phyloP scores from a whole-genome alignment of 495 filamentous ascomycete species.

The Amniculicola lignicola region DNA sequence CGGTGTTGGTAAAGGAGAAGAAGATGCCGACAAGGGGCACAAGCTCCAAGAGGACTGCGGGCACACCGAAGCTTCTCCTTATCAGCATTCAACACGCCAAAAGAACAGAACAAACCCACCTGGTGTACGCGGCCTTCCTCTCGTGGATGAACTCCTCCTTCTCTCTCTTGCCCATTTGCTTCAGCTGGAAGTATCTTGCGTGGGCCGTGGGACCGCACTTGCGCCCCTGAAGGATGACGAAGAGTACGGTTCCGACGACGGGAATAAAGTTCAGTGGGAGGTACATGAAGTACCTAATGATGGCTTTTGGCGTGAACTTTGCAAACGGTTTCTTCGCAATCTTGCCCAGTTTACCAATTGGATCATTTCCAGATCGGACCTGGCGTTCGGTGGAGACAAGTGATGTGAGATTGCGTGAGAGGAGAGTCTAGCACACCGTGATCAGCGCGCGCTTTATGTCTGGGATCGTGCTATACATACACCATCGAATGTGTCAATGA shows the following conservation, averaged over 20 bases:
- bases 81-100: neutral
- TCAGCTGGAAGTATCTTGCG: slow-evolving; percentile 80
- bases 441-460: slow-evolving; percentile 41
- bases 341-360: slow-evolving; percentile 70
- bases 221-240: slow-evolving; percentile 72
- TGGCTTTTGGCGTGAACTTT: slow-evolving; percentile 59
- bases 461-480: slow-evolving; percentile 53
- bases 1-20: slow-evolving; percentile 87
- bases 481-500: slow-evolving; percentile 90
- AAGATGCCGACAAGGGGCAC: slow-evolving; percentile 77
- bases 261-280: slow-evolving; percentile 93
- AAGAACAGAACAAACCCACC: slow-evolving; percentile 52
- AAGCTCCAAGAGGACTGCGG: slow-evolving; percentile 76
- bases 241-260: slow-evolving; percentile 76
- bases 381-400: slow-evolving; percentile 73
- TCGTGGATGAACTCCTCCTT: slow-evolving; percentile 62
- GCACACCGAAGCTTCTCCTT: slow-evolving; percentile 69
- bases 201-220: slow-evolving; percentile 53
- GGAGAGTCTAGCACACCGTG: slow-evolving; percentile 35
- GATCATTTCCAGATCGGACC: slow-evolving; percentile 57
- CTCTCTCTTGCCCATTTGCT: slow-evolving; percentile 65
- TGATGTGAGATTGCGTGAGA: slow-evolving; percentile 39
- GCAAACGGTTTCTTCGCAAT: slow-evolving; percentile 66
- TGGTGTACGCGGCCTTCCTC: slow-evolving; percentile 65
- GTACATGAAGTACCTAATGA: slow-evolving; percentile 70